Percentiles rank a stretch among this genome's conserved stretches.
phyloP scores from a whole-genome alignment of 2,329 filamentous ascomycete genomes.

The Nothomitra cinnamomea region DNA sequence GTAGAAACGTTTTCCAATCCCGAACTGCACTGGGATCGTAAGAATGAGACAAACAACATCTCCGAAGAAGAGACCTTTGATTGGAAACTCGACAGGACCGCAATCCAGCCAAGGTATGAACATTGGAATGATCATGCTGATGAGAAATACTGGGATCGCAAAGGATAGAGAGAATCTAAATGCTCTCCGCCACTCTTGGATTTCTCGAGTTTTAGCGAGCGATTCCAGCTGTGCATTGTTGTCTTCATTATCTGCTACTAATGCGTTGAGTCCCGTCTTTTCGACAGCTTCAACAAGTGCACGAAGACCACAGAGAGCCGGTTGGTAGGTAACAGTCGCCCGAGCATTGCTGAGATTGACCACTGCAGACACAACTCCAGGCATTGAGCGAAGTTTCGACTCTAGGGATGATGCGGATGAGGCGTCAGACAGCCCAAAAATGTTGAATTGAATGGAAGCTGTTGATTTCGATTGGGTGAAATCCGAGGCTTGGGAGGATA shows the following conservation, averaged over 20 bases:
- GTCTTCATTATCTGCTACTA: conserved; percentile 82
- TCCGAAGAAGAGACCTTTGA: conserved; percentile 68
- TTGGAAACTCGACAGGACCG: conserved; percentile 45
- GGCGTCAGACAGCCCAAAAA: conserved; percentile 66
- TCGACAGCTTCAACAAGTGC: conserved; percentile 71
- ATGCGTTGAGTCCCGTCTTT: conserved; percentile 66
- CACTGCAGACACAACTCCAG: conserved; percentile 58
- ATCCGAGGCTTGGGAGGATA: conserved; percentile 52
- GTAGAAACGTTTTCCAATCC: conserved; percentile 90
- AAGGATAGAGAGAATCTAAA: conserved; percentile 66
- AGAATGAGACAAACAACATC: conserved; percentile 70
- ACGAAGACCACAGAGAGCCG: conserved; percentile 58
- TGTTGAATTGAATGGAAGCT: conserved; percentile 57
- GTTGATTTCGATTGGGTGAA: conserved; percentile 31
- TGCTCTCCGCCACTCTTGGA: conserved; percentile 75
- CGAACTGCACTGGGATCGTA: conserved; percentile 90
- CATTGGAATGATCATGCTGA: conserved; percentile 94
- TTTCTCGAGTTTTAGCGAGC: conserved; percentile 87
- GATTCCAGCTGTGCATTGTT: conserved; percentile 95
- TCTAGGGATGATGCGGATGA: conserved; percentile 57
- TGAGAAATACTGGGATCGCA: conserved; percentile 75
- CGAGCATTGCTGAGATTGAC: conserved; percentile 59
- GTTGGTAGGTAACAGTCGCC: conserved; percentile 55
- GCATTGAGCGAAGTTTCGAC: conserved; percentile 41
- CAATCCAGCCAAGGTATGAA: conserved; percentile 58